A percentile compares a stretch with the other conserved stretches of the same genome.
Conservation (phyloP, 768 basidiomycete species). For the Leccinum olivaceopallidum region DNA sequence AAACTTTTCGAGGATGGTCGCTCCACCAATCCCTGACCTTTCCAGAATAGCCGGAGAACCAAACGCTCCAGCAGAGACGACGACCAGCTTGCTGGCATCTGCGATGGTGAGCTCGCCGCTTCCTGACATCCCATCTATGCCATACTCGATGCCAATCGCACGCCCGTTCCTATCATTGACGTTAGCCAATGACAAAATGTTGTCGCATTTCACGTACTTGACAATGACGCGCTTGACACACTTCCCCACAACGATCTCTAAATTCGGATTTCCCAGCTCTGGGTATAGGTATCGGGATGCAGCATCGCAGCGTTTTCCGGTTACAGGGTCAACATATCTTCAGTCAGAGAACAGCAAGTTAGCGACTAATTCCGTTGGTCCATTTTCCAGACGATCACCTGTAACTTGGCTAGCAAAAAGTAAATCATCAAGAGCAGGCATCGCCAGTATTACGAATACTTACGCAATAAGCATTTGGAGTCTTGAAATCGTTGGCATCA, state of each 20-base stretch:
- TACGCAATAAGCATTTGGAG: neutral
- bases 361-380: too few relatives aligned
- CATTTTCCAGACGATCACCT: too few relatives aligned
- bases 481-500: neutral
- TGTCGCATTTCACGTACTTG: neutral
- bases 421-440: constrained; percentile 19
- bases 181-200: neutral
- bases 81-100: constrained; percentile 38
- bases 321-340: constrained; percentile 55
- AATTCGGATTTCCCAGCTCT: constrained; percentile 25
- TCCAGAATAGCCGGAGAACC: constrained; percentile 58
- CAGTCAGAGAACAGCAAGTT: too few relatives aligned
- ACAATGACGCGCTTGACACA: constrained; percentile 8
- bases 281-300: constrained; percentile 36
- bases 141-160: constrained; percentile 38
- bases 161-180: constrained; percentile 28
- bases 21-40: constrained; percentile 35
- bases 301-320: constrained; percentile 31
- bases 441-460: neutral
- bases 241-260: constrained; percentile 31
- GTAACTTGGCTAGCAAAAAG: too few relatives aligned
- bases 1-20: constrained; percentile 38
- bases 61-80: constrained; percentile 52
- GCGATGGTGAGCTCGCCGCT: constrained; percentile 18
- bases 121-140: constrained; percentile 4